phyloP scores from a whole-genome alignment of 257 asterid genomes.

The Gardenia jasminoides region DNA sequence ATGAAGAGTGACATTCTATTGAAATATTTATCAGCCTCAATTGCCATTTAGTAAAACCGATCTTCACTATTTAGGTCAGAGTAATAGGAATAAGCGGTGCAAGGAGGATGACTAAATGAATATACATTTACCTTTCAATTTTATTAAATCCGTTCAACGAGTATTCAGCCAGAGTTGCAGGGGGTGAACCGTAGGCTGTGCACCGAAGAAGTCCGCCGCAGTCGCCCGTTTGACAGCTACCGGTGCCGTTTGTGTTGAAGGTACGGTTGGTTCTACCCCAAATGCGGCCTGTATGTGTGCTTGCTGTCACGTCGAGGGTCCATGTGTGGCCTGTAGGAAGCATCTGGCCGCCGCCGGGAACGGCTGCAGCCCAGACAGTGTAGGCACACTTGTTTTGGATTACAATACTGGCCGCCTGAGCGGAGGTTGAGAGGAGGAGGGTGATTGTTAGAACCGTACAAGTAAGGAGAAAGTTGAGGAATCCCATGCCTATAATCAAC shows the following conservation, averaged over 20 bases:
- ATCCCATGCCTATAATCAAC: background rate
- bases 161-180: conserved; percentile 57
- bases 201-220: conserved; percentile 38
- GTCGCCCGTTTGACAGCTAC: conserved; percentile 36
- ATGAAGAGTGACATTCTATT: too few relatives aligned
- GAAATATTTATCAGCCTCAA: too few relatives aligned
- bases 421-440: background rate
- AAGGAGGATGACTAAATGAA: too few relatives aligned
- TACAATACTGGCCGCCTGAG: conserved; percentile 25
- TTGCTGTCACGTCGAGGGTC: conserved; percentile 14
- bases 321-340: conserved; percentile 27
- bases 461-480: background rate
- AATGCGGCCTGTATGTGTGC: conserved; percentile 21
- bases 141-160: conserved; percentile 37
- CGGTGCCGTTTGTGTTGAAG: conserved; percentile 27
- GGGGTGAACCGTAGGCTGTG: conserved; percentile 46
- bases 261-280: conserved; percentile 41
- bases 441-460: background rate
- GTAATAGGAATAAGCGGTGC: too few relatives aligned
- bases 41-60: too few relatives aligned
- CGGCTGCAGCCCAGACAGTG: conserved; percentile 38
- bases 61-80: too few relatives aligned
- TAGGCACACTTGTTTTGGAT: conserved; percentile 34
- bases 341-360: conserved; percentile 34
- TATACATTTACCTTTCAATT: too few relatives aligned